Evolutionary conservation across 1,284 basidiomycete species (phyloP).

Genomic region (Ustilago trichophora): DNA sequence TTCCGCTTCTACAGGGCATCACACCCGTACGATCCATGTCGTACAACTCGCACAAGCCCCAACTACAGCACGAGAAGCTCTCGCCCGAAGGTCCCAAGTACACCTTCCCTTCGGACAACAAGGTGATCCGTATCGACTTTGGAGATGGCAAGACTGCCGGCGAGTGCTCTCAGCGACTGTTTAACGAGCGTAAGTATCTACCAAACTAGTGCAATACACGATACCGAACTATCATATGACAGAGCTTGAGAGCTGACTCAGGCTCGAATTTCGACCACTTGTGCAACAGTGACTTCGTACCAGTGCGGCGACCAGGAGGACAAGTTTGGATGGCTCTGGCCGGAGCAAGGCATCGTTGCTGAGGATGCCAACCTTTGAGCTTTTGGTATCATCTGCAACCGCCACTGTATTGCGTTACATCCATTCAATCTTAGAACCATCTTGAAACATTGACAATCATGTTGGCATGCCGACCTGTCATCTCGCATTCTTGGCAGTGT

Average conservation of each 20-base stretch:
- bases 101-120: conserved; percentile 45
- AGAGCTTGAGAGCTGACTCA: conserved; percentile 30
- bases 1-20: conserved; percentile 52
- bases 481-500: too few relatives aligned
- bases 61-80: conserved; percentile 36
- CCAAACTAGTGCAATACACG: conserved; percentile 61
- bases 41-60: conserved; percentile 57
- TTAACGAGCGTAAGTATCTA: conserved; percentile 47
- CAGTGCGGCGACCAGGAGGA: conserved; percentile 59
- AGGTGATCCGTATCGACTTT: conserved; percentile 60
- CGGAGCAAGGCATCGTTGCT: conserved; percentile 61
- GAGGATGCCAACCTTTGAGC: conserved; percentile 40
- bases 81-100: conserved; percentile 44
- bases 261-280: conserved; percentile 1
- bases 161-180: conserved; percentile 37
- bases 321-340: conserved; percentile 64
- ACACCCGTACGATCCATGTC: conserved; percentile 66
- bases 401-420: too few relatives aligned
- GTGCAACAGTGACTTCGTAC: conserved; percentile 50
- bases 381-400: too few relatives aligned
- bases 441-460: too few relatives aligned
- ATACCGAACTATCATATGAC: conserved; percentile 26
- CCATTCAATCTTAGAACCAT: too few relatives aligned
- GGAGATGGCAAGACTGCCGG: conserved; percentile 66
- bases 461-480: too few relatives aligned